Evolutionary conservation across 257 asterid species (phyloP).

Genomic region (Paraleonurus japonicus): DNA sequence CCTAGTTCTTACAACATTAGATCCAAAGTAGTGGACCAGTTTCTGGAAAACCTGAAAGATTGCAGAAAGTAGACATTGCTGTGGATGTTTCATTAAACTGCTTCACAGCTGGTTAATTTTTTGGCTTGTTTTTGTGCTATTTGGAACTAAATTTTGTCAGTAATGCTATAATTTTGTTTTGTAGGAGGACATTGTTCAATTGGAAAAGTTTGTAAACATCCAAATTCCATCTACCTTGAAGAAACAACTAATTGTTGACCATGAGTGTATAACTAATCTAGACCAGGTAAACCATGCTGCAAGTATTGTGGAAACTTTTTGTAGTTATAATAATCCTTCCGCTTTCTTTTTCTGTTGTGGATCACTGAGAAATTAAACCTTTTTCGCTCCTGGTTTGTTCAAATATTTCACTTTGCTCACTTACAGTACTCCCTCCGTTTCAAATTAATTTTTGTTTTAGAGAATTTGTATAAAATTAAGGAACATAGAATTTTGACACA

Average conservation of each 20-base stretch:
- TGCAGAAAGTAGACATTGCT: background rate
- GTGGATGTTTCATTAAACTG: background rate
- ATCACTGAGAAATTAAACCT: background rate
- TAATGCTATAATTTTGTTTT: constrained; percentile 16
- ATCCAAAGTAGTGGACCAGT: background rate
- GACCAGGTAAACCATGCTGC: constrained; percentile 54
- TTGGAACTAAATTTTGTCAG: background rate
- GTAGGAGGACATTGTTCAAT: constrained; percentile 41
- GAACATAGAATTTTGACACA: no score
- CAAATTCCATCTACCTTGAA: constrained; percentile 60
- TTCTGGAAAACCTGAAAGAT: background rate
- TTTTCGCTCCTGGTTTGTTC: background rate
- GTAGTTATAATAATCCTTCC: background rate
- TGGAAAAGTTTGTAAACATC: constrained; percentile 50
- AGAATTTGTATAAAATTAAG: no score
- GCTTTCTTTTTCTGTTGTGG: background rate
- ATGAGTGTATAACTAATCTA: constrained; percentile 57
- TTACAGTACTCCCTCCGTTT: background rate
- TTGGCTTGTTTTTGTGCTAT: background rate
- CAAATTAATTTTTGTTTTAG: no score
- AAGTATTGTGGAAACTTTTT: background rate
- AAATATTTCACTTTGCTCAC: background rate
- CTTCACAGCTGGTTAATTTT: background rate
- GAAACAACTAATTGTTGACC: constrained; percentile 65
- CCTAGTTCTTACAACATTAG: no score